Base-by-base conservation (phyloP, 371 early-diverging fungal genomes). In the Mucor irregularis region DNA sequence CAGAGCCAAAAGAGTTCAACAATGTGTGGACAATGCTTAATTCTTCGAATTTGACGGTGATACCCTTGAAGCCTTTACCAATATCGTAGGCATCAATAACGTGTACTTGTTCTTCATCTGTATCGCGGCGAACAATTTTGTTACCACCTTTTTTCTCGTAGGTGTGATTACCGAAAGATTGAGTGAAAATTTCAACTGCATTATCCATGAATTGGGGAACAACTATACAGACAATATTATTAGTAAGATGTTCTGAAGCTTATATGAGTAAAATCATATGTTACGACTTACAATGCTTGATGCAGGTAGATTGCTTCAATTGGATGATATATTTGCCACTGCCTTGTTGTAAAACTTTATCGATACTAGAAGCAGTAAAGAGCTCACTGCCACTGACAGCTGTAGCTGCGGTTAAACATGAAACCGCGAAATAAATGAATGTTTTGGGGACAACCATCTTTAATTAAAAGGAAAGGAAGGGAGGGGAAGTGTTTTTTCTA, bases 311-410 rank as follows among this genome's bases (percentile, higher is more conserved):
- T 14, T 53, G 46, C 19, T 53, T 65, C 31, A 72, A 42, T 54
- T 68, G 72, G 21, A 72, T 53, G 31, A 72, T 72, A 45, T 62
- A 72, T 26, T 72, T 71, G 24, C 68, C 62, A 28, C 62, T 62
- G 28, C 62, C 66, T 37, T 39, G 5, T 31, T 35, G n/a, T 33
- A 40, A 43, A 43, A 49, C 28, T 7, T 35, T 28, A 25, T 48
- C 53, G 16, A 61, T 17, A 35, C 51, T 53, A 44, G 28, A 33
- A 33, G 42, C 39, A 38, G 19, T 42, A 21, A 42, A 42, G 6
- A 46, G n/a, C 16, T 30, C 29, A 29, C 17, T 31, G 30, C 22
- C 29, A 29, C 17, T 31, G 14, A 44, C 58, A 35, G 52, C 42
- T 28, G 58, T 19, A 14, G 33, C 43, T 33, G 49, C 49, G 28